Conservation (phyloP, 805 yeast species). For the Jamesozyma spencerorum region DNA sequence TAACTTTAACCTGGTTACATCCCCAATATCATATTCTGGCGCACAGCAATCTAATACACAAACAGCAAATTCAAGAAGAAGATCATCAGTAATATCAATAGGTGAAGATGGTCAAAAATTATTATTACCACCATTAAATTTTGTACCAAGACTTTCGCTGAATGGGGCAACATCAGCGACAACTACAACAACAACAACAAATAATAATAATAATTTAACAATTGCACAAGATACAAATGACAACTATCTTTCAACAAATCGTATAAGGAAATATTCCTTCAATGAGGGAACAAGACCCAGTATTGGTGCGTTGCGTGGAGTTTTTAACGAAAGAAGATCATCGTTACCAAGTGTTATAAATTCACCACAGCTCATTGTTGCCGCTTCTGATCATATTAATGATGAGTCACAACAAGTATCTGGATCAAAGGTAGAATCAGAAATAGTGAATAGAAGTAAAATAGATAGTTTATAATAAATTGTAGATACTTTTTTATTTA, state of each 20-base stretch:
- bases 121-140: conserved; percentile 10
- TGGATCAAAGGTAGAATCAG: too few relatives aligned
- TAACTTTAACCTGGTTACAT: conserved; percentile 6
- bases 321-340: conserved; percentile 2
- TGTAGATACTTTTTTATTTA: too few relatives aligned
- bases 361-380: neutral
- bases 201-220: too few relatives aligned
- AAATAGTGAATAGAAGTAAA: too few relatives aligned
- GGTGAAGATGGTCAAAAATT: conserved; percentile 11
- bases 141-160: conserved; percentile 5
- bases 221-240: neutral
- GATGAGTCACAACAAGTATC: too few relatives aligned
- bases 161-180: neutral
- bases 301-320: too few relatives aligned
- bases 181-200: neutral
- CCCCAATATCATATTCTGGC: conserved; percentile 5
- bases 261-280: conserved; percentile 2
- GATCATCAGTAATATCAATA: conserved; percentile 9
- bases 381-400: too few relatives aligned
- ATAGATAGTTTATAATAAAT: too few relatives aligned
- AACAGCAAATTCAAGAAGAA: conserved; percentile 5
- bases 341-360: neutral
- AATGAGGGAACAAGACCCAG: neutral
- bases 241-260: neutral
- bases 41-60: neutral